Conservation (phyloP, 208 protist genomes). For the Acanthamoeba lenticulata region DNA sequence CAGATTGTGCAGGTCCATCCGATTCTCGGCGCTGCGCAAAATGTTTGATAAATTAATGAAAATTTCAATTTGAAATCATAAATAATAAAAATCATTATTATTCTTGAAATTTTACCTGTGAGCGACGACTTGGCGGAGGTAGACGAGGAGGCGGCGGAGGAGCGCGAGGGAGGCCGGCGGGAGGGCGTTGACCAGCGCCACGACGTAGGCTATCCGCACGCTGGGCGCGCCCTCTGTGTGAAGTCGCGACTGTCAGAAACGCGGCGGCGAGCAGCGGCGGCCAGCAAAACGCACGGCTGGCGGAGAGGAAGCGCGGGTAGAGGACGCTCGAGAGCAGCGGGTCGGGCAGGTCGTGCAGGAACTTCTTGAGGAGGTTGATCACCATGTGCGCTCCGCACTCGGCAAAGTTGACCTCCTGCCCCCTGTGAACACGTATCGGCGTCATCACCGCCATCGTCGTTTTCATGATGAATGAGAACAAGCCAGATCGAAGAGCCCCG, state of each 20-base stretch:
- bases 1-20: slow-evolving; percentile 3
- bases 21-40: background rate
- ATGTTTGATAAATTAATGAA: background rate
- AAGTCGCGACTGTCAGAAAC: background rate
- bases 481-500: too few species aligned
- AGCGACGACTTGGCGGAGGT: background rate
- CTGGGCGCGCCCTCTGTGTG: background rate
- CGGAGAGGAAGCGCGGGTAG: background rate
- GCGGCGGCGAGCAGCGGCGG: background rate
- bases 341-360: background rate
- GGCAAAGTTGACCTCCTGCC: background rate
- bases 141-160: background rate
- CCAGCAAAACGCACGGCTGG: background rate
- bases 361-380: slow-evolving; percentile 32
- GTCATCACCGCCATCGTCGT: too few species aligned
- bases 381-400: slow-evolving; percentile 20
- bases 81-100: too few species aligned
- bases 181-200: background rate
- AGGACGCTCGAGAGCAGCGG: background rate
- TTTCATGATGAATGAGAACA: background rate
- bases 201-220: background rate
- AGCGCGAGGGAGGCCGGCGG: background rate
- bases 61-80: background rate
- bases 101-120: too few species aligned
- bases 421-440: background rate